A percentile compares a stretch with the other conserved stretches of the same genome.
Evolutionary conservation across 495 filamentous ascomycete genomes (phyloP).

Genomic region (Cercophora samala): DNA sequence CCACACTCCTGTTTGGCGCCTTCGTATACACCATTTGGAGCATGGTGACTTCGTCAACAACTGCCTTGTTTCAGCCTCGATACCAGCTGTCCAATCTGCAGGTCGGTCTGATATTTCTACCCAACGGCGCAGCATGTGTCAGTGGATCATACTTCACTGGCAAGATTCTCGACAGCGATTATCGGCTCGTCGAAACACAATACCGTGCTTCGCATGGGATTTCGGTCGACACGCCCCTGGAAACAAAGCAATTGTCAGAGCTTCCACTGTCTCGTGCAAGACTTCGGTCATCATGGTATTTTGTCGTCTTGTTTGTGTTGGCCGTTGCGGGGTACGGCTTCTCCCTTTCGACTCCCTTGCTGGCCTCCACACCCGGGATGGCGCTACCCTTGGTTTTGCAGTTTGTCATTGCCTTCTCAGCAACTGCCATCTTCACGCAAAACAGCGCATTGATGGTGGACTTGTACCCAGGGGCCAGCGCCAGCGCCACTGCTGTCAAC

Average conservation of each 20-base stretch:
- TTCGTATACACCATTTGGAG: conserved; percentile 31
- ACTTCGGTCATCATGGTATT: conserved; percentile 33
- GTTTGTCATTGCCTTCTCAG: conserved; percentile 45
- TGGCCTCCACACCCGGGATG: conserved; percentile 35
- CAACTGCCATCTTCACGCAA: conserved; percentile 43
- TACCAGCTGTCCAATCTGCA: conserved; percentile 52
- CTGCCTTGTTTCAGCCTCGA: conserved; percentile 39
- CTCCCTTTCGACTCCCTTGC: conserved; percentile 43
- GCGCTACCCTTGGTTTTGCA: conserved; percentile 45
- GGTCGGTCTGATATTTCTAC: conserved; percentile 42
- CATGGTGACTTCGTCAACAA: conserved; percentile 33
- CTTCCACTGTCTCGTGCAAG: conserved; percentile 65
- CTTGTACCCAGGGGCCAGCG: conserved; percentile 54
- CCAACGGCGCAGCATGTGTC: conserved; percentile 32
- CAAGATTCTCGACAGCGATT: conserved; percentile 30
- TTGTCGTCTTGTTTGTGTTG: conserved; percentile 36
- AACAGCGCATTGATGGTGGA: conserved; percentile 57
- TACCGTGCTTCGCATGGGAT: conserved; percentile 40
- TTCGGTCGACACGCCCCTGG: conserved; percentile 44
- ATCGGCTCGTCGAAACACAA: conserved; percentile 18
- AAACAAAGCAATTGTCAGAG: conserved; percentile 49
- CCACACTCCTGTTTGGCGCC: conserved; percentile 54
- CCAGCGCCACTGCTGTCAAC: conserved; percentile 61
- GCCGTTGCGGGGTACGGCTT: conserved; percentile 52
- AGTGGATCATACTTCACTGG: conserved; percentile 25